Evolutionary conservation across 1,139 yeast species (phyloP).

Genomic region (Wickerhamomyces sp.): DNA sequence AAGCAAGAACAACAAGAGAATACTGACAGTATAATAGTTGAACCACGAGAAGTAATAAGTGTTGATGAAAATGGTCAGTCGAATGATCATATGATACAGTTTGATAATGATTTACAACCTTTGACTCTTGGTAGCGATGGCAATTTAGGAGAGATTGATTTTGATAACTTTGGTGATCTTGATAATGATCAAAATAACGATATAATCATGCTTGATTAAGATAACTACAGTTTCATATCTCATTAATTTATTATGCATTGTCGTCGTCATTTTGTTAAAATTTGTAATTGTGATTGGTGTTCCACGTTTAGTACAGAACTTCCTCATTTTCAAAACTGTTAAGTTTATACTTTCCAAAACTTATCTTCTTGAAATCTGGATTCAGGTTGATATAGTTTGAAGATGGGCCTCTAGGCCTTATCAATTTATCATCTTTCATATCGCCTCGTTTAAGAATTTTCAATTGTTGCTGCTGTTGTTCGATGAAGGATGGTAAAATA

Average conservation of each 20-base stretch:
- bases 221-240: not conserved
- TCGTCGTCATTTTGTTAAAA: too few relatives aligned
- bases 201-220: conserved; percentile 9
- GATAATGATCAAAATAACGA: conserved; percentile 5
- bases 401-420: conserved; percentile 13
- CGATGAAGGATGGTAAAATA: conserved; percentile 11
- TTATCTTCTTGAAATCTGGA: conserved; percentile 9
- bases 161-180: conserved; percentile 7
- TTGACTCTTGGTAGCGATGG: conserved; percentile 2
- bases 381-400: conserved; percentile 19
- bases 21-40: not conserved
- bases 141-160: conserved; percentile 8
- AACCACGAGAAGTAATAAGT: not conserved
- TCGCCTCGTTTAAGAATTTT: conserved; percentile 2
- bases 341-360: not conserved
- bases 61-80: too few relatives aligned
- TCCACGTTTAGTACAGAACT: not conserved
- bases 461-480: conserved; percentile 2
- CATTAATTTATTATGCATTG: not conserved
- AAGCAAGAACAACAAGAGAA: not conserved
- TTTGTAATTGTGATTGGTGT: too few relatives aligned
- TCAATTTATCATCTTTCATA: conserved; percentile 1
- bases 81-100: not conserved
- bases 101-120: conserved; percentile 3
- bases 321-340: not conserved